Percentiles rank a stretch among this genome's conserved stretches.
Conservation (phyloP, 495 filamentous ascomycete genomes). For the Penicillium goetzii region DNA sequence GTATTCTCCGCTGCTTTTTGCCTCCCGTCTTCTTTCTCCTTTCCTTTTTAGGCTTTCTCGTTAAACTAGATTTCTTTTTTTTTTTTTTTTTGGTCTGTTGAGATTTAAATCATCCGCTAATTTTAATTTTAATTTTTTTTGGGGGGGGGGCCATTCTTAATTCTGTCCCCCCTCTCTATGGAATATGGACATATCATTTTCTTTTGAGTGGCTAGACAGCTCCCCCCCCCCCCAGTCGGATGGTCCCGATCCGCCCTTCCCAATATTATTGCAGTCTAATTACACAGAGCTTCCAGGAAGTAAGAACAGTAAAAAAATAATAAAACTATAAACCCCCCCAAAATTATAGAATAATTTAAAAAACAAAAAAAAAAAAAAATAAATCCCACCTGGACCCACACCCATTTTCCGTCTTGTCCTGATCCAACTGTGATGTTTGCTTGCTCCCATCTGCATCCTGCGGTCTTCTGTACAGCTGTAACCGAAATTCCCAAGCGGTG, state of each 20-base stretch:
- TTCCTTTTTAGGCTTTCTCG: slow-evolving; percentile 17
- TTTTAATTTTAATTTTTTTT: slow-evolving; percentile 19
- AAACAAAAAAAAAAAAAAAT: slow-evolving; percentile 20
- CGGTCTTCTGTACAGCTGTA: slow-evolving; percentile 46
- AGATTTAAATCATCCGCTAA: slow-evolving; percentile 15
- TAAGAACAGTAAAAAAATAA: slow-evolving; percentile 9
- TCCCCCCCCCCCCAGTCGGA: slow-evolving; percentile 32
- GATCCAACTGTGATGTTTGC: slow-evolving; percentile 33
- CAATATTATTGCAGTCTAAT: slow-evolving; percentile 21
- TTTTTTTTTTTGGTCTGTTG: neutral
- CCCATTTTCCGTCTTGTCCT: slow-evolving; percentile 28
- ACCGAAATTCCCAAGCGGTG: slow-evolving; percentile 41
- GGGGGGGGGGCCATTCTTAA: slow-evolving; percentile 7
- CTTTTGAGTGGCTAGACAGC: slow-evolving; percentile 15
- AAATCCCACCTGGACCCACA: slow-evolving; percentile 23
- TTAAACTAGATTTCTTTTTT: slow-evolving; percentile 4
- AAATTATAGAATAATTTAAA: slow-evolving; percentile 18
- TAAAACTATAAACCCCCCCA: slow-evolving; percentile 16
- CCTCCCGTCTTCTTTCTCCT: slow-evolving; percentile 17
- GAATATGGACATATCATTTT: slow-evolving; percentile 22
- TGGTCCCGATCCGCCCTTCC: slow-evolving; percentile 35
- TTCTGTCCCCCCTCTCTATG: slow-evolving; percentile 9
- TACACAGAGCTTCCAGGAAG: slow-evolving; percentile 18
- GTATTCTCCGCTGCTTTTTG: slow-evolving; percentile 27
- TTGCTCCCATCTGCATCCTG: slow-evolving; percentile 48